A percentile compares a stretch with the other conserved stretches of the same genome.
Evolutionary conservation across 2,329 filamentous ascomycete genomes (phyloP).

Genomic region (Aspergillus quadricinctus): DNA sequence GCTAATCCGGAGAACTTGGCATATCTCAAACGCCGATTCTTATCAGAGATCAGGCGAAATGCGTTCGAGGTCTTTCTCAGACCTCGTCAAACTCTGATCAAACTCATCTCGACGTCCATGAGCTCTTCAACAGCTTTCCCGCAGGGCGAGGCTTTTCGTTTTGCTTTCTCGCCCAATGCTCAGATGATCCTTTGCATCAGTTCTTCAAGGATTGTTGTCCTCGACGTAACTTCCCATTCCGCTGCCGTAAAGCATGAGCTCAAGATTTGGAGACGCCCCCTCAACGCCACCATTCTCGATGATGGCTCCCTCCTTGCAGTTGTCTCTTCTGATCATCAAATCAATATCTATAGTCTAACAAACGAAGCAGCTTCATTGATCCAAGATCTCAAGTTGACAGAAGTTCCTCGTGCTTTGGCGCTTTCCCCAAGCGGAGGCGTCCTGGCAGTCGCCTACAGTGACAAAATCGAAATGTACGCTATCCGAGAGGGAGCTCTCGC

Average conservation of each 20-base stretch:
- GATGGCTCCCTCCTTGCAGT: conserved; percentile 73
- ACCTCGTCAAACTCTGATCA: conserved; percentile 67
- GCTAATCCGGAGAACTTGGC: conserved; percentile 49
- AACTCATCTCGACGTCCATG: conserved; percentile 76
- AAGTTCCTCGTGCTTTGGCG: conserved; percentile 72
- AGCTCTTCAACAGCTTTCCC: conserved; percentile 77
- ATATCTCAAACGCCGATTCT: conserved; percentile 61
- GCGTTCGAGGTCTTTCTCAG: conserved; percentile 72
- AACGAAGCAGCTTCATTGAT: conserved; percentile 62
- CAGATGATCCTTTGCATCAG: conserved; percentile 75
- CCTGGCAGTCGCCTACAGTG: conserved; percentile 77
- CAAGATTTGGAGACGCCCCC: conserved; percentile 71
- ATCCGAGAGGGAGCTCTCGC: conserved; percentile 60
- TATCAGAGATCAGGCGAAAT: conserved; percentile 68
- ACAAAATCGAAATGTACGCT: conserved; percentile 83
- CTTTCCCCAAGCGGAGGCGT: conserved; percentile 78
- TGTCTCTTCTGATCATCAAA: conserved; percentile 74
- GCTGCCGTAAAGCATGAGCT: conserved; percentile 69
- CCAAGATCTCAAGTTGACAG: conserved; percentile 73
- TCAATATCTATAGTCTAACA: conserved; percentile 76
- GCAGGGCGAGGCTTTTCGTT: conserved; percentile 80
- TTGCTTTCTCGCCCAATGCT: conserved; percentile 71
- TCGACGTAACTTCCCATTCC: conserved; percentile 60
- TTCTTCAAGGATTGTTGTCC: conserved; percentile 76
- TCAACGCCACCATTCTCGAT: conserved; percentile 73